phyloP scores from a whole-genome alignment of 345 rosid genomes.

The Citrus medica region DNA sequence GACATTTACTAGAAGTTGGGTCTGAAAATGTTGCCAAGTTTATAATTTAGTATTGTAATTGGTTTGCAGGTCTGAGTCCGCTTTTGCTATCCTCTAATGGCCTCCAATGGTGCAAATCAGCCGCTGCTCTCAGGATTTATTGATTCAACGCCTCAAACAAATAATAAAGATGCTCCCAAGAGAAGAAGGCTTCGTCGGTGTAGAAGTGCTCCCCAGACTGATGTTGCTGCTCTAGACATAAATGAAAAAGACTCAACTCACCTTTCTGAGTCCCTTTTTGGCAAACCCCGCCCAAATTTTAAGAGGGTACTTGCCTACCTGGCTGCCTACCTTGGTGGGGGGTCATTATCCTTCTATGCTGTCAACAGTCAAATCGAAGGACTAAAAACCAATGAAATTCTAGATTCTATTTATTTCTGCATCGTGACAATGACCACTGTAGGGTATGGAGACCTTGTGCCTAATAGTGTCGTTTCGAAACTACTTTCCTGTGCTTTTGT shows the following conservation, averaged over 20 bases:
- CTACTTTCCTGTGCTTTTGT: slow-evolving; percentile 77
- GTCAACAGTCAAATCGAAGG: slow-evolving; percentile 57
- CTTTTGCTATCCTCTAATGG: slow-evolving; percentile 39
- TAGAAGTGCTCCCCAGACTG: slow-evolving; percentile 73
- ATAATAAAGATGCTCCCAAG: slow-evolving; percentile 17
- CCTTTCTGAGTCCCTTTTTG: slow-evolving; percentile 30
- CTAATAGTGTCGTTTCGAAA: slow-evolving; percentile 44
- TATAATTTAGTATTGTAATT: not conserved
- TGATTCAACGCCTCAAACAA: slow-evolving; percentile 25
- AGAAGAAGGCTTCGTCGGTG: slow-evolving; percentile 51
- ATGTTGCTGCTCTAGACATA: slow-evolving; percentile 24
- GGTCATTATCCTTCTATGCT: slow-evolving; percentile 56
- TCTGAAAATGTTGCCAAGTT: not conserved
- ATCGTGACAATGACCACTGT: slow-evolving; percentile 91
- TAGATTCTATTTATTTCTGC: slow-evolving; percentile 77
- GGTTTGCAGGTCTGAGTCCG: slow-evolving; percentile 20
- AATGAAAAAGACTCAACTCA: slow-evolving; percentile 20
- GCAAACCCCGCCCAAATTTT: slow-evolving; percentile 43
- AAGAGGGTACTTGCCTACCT: slow-evolving; percentile 38
- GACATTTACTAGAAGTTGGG: not conserved
- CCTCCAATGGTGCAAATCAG: slow-evolving; percentile 34
- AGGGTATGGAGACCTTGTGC: slow-evolving; percentile 96
- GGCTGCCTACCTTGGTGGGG: slow-evolving; percentile 48
- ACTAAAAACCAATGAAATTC: slow-evolving; percentile 51
- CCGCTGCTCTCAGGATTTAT: slow-evolving; percentile 44